Evolutionary conservation across 176 grass and related monocot genomes (phyloP), one percentile per base, ranked within the genome.

Genomic region (Lolium multiflorum): DNA sequence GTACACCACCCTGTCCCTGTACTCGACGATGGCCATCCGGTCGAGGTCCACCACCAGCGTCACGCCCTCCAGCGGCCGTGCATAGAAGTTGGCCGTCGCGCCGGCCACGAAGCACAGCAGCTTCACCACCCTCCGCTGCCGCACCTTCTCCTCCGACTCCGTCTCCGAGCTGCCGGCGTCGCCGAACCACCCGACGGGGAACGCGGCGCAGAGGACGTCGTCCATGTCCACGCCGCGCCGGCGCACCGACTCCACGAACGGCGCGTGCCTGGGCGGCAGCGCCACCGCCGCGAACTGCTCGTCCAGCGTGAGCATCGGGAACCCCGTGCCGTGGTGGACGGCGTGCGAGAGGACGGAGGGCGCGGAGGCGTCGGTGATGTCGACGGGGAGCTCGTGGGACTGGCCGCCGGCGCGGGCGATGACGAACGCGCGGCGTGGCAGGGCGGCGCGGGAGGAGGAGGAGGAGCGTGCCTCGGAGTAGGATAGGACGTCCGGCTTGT

Each of bases 141-240:
- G 3, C 37, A 11, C 1, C 8, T 35, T 46, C 12, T n/a, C 20
- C n/a, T 22, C 28, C 28, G 28, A 8, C 8, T 35, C 37, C 12
- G 16, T 15, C n/a, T 22, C 28, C 28, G 28, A 8, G 12, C 10
- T 4, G 4, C 11, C 71, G 7, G 0, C 24, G 65, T 44, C 88
- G 11, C 88, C 90, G 68, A 97, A 97, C 94, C 92, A 97, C 9
- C 94, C 92, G 25, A 85, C 77, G 8, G 88, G 67, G 76, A 91
- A 87, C 43, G 76, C 85, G 38, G 25, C 81, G 77, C 90, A 97
- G 39, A 88, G 37, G 10, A 97, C 87, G 51, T 97, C 94, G 55
- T 50, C 65, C 70, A 82, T 22, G 47, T 81, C 65, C 10, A 94
- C 48, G 61, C 87, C 89, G 28, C 86, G 66, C 11, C 71, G 82